A percentile compares a stretch with the other conserved stretches of the same genome.
Conservation (phyloP, 2,329 filamentous ascomycete genomes). For the Immersiporthe knoxdaviesiana region DNA sequence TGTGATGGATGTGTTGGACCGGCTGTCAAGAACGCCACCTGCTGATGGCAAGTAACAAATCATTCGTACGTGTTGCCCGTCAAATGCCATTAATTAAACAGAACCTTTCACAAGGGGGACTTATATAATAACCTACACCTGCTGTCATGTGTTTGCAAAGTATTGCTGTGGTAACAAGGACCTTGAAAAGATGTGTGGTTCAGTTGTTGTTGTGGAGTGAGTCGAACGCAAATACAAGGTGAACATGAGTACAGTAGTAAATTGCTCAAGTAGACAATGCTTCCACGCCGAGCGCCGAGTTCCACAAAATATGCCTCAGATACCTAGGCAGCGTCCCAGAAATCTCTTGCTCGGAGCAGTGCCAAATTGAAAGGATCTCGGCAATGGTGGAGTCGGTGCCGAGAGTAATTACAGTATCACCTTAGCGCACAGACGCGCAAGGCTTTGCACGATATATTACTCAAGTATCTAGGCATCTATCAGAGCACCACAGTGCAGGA, state of each 20-base stretch:
- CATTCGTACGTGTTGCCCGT: too few relatives aligned
- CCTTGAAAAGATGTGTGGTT: too few relatives aligned
- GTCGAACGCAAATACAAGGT: too few relatives aligned
- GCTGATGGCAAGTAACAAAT: too few relatives aligned
- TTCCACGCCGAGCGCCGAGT: neutral
- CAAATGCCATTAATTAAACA: too few relatives aligned
- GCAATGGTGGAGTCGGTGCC: neutral
- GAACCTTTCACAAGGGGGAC: too few relatives aligned
- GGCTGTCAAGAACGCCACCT: constrained; percentile 3
- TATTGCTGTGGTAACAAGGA: neutral
- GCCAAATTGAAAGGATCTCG: neutral
- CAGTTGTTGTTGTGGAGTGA: too few relatives aligned
- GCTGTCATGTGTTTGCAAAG: neutral
- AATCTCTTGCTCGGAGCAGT: neutral
- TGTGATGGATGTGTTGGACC: constrained; percentile 63
- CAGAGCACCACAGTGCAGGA: neutral
- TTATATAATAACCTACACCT: neutral
- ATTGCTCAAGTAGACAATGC: neutral
- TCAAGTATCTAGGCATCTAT: too few relatives aligned
- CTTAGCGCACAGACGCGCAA: neutral
- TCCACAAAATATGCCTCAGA: neutral
- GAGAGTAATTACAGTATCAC: neutral
- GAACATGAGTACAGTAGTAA: neutral
- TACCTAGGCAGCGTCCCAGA: neutral
- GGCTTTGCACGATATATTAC: neutral